Evolutionary conservation across 257 asterid genomes (phyloP).

Genomic region (Forsythia viridissima): DNA sequence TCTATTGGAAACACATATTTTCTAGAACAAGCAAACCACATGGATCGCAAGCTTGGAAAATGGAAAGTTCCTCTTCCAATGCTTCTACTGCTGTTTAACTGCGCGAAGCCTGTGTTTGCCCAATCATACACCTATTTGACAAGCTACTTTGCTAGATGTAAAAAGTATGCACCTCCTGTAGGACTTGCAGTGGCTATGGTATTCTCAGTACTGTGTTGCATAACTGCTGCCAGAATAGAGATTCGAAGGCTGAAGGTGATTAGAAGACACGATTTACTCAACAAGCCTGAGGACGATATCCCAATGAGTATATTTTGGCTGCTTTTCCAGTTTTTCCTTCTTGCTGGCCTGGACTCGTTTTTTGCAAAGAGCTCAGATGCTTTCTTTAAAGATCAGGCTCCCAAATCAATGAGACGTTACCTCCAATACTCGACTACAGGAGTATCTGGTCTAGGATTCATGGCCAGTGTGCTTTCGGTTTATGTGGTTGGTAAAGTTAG

Average conservation of each 20-base stretch:
- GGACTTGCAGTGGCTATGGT: slow-evolving; percentile 34
- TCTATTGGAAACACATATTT: slow-evolving; percentile 65
- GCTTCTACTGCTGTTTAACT: slow-evolving; percentile 2
- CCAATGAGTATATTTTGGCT: slow-evolving; percentile 37
- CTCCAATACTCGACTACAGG: background rate
- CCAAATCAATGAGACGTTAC: slow-evolving; percentile 22
- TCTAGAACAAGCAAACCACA: slow-evolving; percentile 55
- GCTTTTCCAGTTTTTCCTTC: slow-evolving; percentile 32
- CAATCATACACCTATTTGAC: background rate
- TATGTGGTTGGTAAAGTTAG: slow-evolving; percentile 32
- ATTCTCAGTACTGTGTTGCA: slow-evolving; percentile 32
- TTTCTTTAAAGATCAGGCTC: slow-evolving; percentile 23
- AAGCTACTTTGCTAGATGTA: background rate
- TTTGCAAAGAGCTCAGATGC: slow-evolving; percentile 13
- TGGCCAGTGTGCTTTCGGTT: slow-evolving; percentile 31
- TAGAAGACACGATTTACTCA: slow-evolving; percentile 12
- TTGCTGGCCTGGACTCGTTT: slow-evolving; percentile 27
- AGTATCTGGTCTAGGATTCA: slow-evolving; percentile 32
- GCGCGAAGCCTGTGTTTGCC: background rate
- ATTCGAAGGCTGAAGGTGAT: slow-evolving; percentile 24
- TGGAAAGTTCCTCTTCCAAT: slow-evolving; percentile 26
- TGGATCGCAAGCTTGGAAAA: slow-evolving; percentile 50
- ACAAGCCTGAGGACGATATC: slow-evolving; percentile 19
- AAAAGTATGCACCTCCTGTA: slow-evolving; percentile 20
- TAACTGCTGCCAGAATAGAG: slow-evolving; percentile 37